phyloP scores from a whole-genome alignment of 345 rosid genomes.

The Sisymbrium altissimum region DNA sequence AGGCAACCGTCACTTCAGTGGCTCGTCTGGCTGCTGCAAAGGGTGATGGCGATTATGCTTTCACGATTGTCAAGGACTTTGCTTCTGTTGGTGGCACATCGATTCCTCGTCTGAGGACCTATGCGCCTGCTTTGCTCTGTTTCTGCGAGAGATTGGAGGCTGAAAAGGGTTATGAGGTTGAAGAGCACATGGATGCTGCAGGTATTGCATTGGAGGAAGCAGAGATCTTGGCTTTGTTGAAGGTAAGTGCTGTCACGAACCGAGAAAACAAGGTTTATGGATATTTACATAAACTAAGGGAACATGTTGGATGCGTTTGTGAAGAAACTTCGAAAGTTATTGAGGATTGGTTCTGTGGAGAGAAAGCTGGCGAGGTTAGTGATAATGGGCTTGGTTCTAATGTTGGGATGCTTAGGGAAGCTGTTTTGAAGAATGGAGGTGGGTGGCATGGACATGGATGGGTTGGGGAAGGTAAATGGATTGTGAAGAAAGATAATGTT shows the following conservation, averaged over 20 bases:
- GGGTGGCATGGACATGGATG: slow-evolving; percentile 96
- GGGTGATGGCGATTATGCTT: slow-evolving; percentile 76
- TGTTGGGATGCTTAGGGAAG: slow-evolving; percentile 36
- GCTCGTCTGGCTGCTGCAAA: slow-evolving; percentile 68
- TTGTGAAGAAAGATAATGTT: slow-evolving; percentile 50
- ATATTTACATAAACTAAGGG: slow-evolving; percentile 78
- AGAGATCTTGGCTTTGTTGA: slow-evolving; percentile 64
- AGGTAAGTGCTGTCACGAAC: slow-evolving; percentile 55
- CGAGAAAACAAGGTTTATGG: slow-evolving; percentile 54
- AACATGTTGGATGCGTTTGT: slow-evolving; percentile 49
- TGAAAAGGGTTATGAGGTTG: slow-evolving; percentile 75
- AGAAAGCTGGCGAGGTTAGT: slow-evolving; percentile 33
- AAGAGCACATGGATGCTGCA: slow-evolving; percentile 56
- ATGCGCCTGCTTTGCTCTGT: slow-evolving; percentile 66
- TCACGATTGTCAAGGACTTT: slow-evolving; percentile 56
- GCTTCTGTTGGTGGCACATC: slow-evolving; percentile 34
- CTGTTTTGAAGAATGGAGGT: slow-evolving; percentile 61
- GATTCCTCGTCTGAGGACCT: slow-evolving; percentile 68
- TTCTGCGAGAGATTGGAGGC: slow-evolving; percentile 67
- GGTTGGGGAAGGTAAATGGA: slow-evolving; percentile 75
- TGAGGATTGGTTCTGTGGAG: slow-evolving; percentile 55
- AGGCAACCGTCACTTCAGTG: slow-evolving; percentile 66
- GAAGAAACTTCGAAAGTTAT: slow-evolving; percentile 52
- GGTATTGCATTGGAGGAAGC: slow-evolving; percentile 64
- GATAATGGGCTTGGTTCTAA: slow-evolving; percentile 30